Conservation (phyloP, 331 rosid genomes). For the Pyrus hybrid region DNA sequence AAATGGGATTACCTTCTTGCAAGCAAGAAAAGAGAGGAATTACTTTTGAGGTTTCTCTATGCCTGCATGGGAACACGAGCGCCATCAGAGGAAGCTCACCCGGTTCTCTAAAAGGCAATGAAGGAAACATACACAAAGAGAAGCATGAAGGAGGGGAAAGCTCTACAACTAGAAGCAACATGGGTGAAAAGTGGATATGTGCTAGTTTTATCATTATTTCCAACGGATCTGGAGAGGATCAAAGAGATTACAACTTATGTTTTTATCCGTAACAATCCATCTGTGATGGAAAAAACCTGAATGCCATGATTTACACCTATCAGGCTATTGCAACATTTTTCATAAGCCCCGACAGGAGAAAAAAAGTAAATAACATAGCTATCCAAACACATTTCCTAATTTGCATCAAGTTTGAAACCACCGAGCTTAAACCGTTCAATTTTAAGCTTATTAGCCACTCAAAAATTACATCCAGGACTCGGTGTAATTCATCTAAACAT, state of each 20-base stretch:
- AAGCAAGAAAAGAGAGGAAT: neutral
- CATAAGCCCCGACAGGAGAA: neutral
- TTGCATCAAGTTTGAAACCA: neutral
- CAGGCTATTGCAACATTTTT: neutral
- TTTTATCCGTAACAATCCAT: neutral
- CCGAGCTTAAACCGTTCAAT: too few relatives aligned
- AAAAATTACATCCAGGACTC: neutral
- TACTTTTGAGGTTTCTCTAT: neutral
- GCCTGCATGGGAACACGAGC: constrained; percentile 5
- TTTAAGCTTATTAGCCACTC: neutral
- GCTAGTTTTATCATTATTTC: neutral
- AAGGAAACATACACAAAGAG: neutral
- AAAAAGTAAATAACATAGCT: neutral
- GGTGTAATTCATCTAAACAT: neutral
- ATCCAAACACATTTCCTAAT: neutral
- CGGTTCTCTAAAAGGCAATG: constrained; percentile 1
- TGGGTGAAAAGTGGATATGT: neutral
- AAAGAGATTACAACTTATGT: neutral
- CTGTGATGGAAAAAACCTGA: neutral
- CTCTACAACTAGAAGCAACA: neutral
- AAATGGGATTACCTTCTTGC: neutral
- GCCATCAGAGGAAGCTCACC: neutral
- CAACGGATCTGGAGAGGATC: neutral
- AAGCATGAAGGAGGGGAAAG: neutral
- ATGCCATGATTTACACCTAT: neutral